Conservation (phyloP, 371 early-diverging fungal genomes). For the Rhizopus microsporus region DNA sequence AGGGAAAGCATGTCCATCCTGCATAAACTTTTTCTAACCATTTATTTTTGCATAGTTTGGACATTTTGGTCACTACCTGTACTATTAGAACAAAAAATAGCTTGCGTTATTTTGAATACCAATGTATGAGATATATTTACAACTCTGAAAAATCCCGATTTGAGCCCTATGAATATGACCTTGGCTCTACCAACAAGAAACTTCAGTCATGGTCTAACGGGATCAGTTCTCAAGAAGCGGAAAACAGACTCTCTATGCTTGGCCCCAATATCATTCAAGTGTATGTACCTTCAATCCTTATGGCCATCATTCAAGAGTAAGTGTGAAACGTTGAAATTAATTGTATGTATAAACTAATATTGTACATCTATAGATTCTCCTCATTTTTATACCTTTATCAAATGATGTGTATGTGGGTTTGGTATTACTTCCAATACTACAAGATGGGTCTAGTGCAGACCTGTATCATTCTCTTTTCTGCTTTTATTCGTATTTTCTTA, state of each 20-base stretch:
- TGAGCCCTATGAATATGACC: conserved; percentile 53
- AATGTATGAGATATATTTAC: conserved; percentile 73
- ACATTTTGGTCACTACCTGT: conserved; percentile 46
- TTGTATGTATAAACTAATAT: neutral
- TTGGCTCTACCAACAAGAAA: conserved; percentile 52
- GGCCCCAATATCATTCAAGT: conserved; percentile 71
- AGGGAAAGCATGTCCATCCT: conserved; percentile 1
- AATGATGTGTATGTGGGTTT: conserved; percentile 69
- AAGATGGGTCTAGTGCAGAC: conserved; percentile 71
- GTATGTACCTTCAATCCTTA: conserved; percentile 45
- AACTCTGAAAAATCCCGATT: conserved; percentile 46
- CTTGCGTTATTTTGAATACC: conserved; percentile 66
- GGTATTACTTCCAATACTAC: conserved; percentile 71
- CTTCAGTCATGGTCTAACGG: conserved; percentile 54
- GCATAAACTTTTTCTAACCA: neutral
- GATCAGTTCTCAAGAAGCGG: conserved; percentile 52
- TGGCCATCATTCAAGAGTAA: conserved; percentile 58
- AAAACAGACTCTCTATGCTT: conserved; percentile 47
- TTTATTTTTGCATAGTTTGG: conserved; percentile 15
- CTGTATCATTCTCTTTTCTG: conserved; percentile 62
- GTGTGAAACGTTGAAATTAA: neutral
- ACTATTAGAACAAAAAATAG: conserved; percentile 41
- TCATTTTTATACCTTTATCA: conserved; percentile 77
- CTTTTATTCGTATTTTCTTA: conserved; percentile 63
- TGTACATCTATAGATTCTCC: conserved; percentile 36